These are phyloP conservation scores for Scenedesmus sp. DNA, from an alignment of 163 green algal genomes.

Conservation along the genomic window DNA sequence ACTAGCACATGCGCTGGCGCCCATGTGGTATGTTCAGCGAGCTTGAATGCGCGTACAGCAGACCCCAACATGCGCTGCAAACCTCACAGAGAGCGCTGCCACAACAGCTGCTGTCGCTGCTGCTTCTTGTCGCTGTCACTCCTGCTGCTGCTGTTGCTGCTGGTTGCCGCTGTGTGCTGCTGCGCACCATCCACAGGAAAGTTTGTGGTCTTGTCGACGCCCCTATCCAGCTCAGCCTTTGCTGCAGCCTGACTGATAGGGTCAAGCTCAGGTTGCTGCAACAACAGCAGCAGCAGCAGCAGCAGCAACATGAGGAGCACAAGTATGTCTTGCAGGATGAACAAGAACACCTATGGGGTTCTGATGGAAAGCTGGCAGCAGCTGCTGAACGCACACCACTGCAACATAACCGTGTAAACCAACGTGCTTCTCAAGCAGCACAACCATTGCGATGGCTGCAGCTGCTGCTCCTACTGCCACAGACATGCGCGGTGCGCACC, in stretches of 20 bases:
- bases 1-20: neutral
- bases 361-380: no score
- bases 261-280: constrained; percentile 57
- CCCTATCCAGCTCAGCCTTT: constrained; percentile 61
- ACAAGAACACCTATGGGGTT: neutral
- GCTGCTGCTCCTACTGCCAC: neutral
- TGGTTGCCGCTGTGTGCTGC: neutral
- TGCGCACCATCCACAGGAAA: constrained; percentile 73
- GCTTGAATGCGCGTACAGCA: neutral
- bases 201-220: constrained; percentile 79
- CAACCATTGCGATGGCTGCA: neutral
- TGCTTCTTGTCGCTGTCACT: neutral
- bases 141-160: constrained; percentile 10
- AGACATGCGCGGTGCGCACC: constrained; percentile 45
- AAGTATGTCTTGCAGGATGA: neutral
- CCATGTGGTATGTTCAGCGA: neutral
- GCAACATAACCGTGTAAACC: neutral
- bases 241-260: constrained; percentile 47
- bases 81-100: neutral
- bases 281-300: neutral
- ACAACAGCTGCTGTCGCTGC: neutral
- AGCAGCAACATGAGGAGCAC: neutral
- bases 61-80: neutral
- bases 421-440: neutral
- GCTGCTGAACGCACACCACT: neutral